Percentiles rank a stretch among this genome's conserved stretches.
phyloP scores from a whole-genome alignment of 441 rosid genomes.

The Pelargonium australe region DNA sequence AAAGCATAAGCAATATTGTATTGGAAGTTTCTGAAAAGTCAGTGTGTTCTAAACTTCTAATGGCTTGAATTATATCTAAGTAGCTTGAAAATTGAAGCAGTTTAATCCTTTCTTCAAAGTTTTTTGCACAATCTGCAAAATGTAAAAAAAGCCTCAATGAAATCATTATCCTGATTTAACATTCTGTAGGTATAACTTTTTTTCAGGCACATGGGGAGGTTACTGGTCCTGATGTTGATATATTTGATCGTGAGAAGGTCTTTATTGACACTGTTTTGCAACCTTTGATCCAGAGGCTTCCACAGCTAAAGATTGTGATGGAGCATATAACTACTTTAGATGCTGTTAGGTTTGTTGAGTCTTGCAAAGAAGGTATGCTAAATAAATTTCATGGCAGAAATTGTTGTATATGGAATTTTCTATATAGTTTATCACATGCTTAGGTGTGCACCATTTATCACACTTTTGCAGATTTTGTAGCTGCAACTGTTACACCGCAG shows the following conservation, averaged over 20 bases:
- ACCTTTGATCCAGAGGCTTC: slow-evolving; percentile 68
- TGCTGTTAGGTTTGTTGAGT: slow-evolving; percentile 77
- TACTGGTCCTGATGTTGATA: slow-evolving; percentile 68
- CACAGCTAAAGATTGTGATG: slow-evolving; percentile 74
- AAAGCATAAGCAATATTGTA: not conserved
- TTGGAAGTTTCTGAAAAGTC: not conserved
- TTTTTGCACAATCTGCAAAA: not conserved
- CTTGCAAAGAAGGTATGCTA: slow-evolving; percentile 64
- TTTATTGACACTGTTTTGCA: slow-evolving; percentile 70
- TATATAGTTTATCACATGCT: not conserved
- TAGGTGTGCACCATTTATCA: slow-evolving; percentile 1
- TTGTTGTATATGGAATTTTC: not conserved
- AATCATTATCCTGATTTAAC: not conserved
- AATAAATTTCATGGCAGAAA: not conserved
- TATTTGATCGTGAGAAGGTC: slow-evolving; percentile 85
- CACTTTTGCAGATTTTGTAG: slow-evolving; percentile 48
- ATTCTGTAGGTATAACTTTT: slow-evolving; percentile 5
- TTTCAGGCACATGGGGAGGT: slow-evolving; percentile 97
- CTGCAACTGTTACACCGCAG: slow-evolving; percentile 91
- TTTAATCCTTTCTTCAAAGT: no score
- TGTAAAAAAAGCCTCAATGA: not conserved
- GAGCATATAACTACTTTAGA: slow-evolving; percentile 91
- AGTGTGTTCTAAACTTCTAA: not conserved
- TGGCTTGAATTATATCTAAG: not conserved
- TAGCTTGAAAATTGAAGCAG: not conserved